These are phyloP conservation scores for Paraphoma sp. DNA, from an alignment of 2,329 filamentous ascomycete species.

Conservation along the genomic window DNA sequence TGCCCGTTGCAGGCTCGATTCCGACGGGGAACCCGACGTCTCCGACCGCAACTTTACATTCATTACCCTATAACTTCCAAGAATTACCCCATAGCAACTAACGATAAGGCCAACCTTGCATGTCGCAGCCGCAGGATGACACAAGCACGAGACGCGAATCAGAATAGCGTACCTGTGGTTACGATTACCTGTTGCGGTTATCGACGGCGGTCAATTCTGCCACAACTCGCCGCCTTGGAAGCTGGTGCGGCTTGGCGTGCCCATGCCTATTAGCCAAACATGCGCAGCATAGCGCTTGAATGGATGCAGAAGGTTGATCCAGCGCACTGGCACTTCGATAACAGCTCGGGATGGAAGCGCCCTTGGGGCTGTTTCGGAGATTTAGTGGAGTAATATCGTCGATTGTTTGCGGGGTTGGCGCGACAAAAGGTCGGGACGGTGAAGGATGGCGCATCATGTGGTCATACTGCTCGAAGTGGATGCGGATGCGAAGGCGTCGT, in stretches of 20 bases:
- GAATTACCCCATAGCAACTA: constrained; percentile 44
- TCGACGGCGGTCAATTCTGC: constrained; percentile 37
- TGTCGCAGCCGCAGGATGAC: constrained; percentile 31
- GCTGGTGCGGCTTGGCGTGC: constrained; percentile 10
- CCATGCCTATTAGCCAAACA: constrained; percentile 22
- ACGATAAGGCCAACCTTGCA: constrained; percentile 32
- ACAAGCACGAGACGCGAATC: constrained; percentile 27
- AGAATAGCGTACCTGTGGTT: constrained; percentile 26
- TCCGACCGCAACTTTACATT: constrained; percentile 24
- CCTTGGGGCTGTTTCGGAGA: constrained; percentile 10
- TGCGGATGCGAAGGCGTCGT: constrained; percentile 17
- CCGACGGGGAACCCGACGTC: constrained; percentile 19
- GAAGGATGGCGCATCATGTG: constrained; percentile 21
- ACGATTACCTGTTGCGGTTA: constrained; percentile 40
- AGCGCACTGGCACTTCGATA: constrained; percentile 16
- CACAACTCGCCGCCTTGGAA: constrained; percentile 21
- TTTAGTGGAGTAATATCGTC: constrained; percentile 11
- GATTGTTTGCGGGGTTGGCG: constrained; percentile 24
- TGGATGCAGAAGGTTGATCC: constrained; percentile 26
- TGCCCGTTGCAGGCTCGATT: constrained; percentile 4
- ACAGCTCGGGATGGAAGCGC: constrained; percentile 19
- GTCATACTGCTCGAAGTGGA: constrained; percentile 9
- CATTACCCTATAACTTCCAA: constrained; percentile 44
- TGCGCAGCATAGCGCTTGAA: constrained; percentile 17
- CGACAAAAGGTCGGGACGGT: constrained; percentile 21